A percentile compares a stretch with the other conserved stretches of the same genome.
Evolutionary conservation across 2,329 filamentous ascomycete species (phyloP).

Genomic region (Nemania sp.): DNA sequence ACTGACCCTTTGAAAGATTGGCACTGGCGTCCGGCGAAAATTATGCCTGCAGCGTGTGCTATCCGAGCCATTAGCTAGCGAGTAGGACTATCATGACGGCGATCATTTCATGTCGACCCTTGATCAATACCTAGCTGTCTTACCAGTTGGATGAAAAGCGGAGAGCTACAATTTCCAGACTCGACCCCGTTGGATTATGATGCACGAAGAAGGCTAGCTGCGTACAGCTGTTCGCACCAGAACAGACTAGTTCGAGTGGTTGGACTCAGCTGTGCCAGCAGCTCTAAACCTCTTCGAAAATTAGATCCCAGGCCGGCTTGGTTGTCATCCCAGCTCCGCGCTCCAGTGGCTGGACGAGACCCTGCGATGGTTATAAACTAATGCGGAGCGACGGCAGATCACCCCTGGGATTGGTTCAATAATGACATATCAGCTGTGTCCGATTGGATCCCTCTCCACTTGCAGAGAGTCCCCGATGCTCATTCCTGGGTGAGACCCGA

Average conservation of each 20-base stretch:
- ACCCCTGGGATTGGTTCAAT: conserved; percentile 20
- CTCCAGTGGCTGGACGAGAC: conserved; percentile 2
- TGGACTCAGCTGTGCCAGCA: conserved; percentile 18
- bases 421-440: conserved; percentile 22
- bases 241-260: conserved; percentile 17
- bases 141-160: conserved; percentile 14
- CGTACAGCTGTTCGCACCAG: conserved; percentile 9
- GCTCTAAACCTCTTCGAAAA: conserved; percentile 13
- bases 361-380: conserved; percentile 8
- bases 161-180: conserved; percentile 20
- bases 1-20: neutral
- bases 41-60: neutral
- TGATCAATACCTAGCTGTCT: neutral
- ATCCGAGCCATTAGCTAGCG: neutral
- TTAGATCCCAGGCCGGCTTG: neutral
- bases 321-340: neutral
- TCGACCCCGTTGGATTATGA: conserved; percentile 8
- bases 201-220: conserved; percentile 20
- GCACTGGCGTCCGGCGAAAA: neutral
- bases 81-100: neutral
- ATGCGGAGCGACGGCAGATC: conserved; percentile 28
- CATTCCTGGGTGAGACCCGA: conserved; percentile 18
- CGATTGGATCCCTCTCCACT: conserved; percentile 21
- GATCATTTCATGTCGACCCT: neutral
- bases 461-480: no score